Base-by-base conservation (phyloP, 2,329 filamentous ascomycete species). In the Taxawa tesnikishii region DNA sequence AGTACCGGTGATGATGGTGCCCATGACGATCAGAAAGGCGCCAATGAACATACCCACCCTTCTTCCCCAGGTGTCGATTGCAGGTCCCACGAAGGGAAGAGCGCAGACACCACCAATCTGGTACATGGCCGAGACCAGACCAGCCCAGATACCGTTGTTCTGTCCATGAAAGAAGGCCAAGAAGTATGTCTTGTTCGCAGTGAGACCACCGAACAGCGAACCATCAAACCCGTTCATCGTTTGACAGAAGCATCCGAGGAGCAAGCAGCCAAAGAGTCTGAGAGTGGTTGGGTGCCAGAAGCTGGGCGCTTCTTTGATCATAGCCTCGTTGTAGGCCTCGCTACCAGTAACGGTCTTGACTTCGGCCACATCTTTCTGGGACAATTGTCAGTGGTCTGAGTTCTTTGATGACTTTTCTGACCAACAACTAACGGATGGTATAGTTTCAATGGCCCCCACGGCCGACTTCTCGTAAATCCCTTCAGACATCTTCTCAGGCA, bases 21-120 rank as follows among this genome's bases (percentile, higher is more conserved):
- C 65, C 26, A 67, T 37, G 27, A 68, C 46, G 78, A 83, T 43
- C 79, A 88, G 46, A 72, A 79, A 43, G 65, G 65, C 13, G 70
- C 74, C 11, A 67, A 77, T 46, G 65, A 39, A 32, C 49, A 53
- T 46, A 8, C 48, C 48, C 12, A 56, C 49, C 29, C 60, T 55
- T 33, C 68, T 58, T 23, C 68, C 69, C 48, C 56, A 67, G 5
- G 59, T 53, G 43, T 68, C 64, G 30, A 57, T 51, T 15, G 50
- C 44, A 9, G 60, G 57, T 4, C 64, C 64, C 25, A 64, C 56
- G 36, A 66, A 66, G 2, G 61, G 61, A 26, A 65, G 48, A 11
- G 60, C 60, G 23, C 48, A 49, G 10, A 67, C 57, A 33, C 54
- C 52, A 25, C 62, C 63, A 18, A 67, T 65, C 31, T 62, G 58